phyloP scores from a whole-genome alignment of 2,329 filamentous ascomycete genomes.

The Exophiala bonariae region DNA sequence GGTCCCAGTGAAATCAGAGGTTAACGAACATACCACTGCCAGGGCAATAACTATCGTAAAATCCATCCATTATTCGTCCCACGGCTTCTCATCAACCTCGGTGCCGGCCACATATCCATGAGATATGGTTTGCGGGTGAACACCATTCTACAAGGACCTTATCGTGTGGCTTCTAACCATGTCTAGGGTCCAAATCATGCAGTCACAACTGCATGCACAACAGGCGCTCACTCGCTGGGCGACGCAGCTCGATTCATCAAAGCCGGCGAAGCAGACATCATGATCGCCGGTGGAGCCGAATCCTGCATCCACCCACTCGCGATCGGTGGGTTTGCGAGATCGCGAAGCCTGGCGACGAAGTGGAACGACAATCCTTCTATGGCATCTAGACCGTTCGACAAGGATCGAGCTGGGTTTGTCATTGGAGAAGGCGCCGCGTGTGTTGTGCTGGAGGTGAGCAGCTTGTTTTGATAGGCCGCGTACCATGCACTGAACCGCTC shows the following conservation, averaged over 20 bases:
- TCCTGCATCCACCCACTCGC: constrained; percentile 94
- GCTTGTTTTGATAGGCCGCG: constrained; percentile 4
- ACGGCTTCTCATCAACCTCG: constrained; percentile 89
- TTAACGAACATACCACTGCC: too few species aligned
- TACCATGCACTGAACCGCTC: neutral
- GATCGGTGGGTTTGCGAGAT: constrained; percentile 86
- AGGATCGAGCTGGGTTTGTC: constrained; percentile 78
- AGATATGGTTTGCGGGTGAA: constrained; percentile 72
- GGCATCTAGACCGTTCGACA: constrained; percentile 86
- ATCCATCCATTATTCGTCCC: constrained; percentile 94
- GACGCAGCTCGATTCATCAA: constrained; percentile 91
- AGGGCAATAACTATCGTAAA: constrained; percentile 64
- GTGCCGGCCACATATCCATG: constrained; percentile 93
- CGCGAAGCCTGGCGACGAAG: constrained; percentile 77
- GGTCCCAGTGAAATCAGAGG: too few species aligned
- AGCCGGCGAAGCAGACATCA: constrained; percentile 88
- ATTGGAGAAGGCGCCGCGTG: constrained; percentile 90
- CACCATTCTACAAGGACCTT: neutral
- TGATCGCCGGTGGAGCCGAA: constrained; percentile 94
- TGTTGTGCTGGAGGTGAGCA: constrained; percentile 70
- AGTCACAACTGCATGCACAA: constrained; percentile 92
- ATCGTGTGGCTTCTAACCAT: neutral
- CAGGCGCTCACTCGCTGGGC: constrained; percentile 89
- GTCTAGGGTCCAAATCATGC: constrained; percentile 83
- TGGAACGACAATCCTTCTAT: constrained; percentile 71